These are phyloP conservation scores for Monocercomonoides exilis DNA, from an alignment of 78 protist species.

Conservation along the genomic window DNA sequence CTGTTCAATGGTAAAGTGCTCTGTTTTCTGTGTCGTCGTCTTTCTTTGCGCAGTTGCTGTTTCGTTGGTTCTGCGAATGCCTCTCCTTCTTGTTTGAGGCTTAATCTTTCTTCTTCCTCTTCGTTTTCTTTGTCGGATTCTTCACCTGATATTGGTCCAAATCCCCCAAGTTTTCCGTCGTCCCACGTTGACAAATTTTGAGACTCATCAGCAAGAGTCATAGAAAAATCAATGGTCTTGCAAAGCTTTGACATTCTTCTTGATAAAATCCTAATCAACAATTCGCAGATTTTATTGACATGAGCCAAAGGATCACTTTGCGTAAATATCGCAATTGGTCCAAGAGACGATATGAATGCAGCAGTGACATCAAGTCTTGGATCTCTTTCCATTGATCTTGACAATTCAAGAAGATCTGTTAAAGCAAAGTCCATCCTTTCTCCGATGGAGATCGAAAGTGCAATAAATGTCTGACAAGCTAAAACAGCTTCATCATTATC, in stretches of 20 bases:
- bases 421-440: neutral
- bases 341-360: neutral
- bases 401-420: neutral
- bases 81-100: neutral
- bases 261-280: neutral
- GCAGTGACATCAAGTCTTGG: neutral
- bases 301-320: neutral
- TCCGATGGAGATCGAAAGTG: neutral
- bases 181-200: neutral
- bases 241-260: neutral
- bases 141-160: neutral
- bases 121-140: neutral
- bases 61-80: neutral
- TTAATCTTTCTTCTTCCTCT: neutral
- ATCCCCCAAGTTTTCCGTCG: neutral
- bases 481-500: neutral
- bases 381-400: neutral
- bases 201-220: neutral
- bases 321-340: neutral
- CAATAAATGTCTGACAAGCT: neutral
- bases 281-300: neutral
- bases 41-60: neutral
- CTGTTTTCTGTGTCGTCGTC: neutral
- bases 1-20: no score
- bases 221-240: neutral